These are phyloP conservation scores for Leccinum ponderosum DNA, from an alignment of 1,284 basidiomycete genomes.

Conservation along the genomic window DNA sequence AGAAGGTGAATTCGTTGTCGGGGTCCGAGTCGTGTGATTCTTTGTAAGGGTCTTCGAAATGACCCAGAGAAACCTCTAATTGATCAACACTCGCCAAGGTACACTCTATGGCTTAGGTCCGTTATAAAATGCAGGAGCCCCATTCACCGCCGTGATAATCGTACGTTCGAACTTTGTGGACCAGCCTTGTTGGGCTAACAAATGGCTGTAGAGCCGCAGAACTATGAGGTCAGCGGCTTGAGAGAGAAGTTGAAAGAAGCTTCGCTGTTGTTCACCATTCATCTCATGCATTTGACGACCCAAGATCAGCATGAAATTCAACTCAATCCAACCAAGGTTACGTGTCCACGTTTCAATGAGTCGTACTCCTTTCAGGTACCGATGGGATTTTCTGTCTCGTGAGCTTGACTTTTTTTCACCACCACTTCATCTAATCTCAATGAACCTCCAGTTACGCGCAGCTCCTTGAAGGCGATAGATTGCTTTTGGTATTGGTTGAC, in stretches of 20 bases:
- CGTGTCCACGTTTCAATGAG: constrained; percentile 36
- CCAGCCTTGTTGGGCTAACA: neutral
- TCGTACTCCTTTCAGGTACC: constrained; percentile 39
- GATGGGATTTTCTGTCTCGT: constrained; percentile 38
- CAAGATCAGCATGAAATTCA: constrained; percentile 46
- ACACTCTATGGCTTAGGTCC: constrained; percentile 4
- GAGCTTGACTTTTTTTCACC: constrained; percentile 13
- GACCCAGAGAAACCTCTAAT: neutral
- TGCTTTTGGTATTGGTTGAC: constrained; percentile 44
- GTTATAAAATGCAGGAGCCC: constrained; percentile 1
- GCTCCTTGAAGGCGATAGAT: constrained; percentile 38
- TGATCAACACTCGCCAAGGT: too few species aligned
- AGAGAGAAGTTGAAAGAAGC: constrained; percentile 25
- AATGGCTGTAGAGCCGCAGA: constrained; percentile 10
- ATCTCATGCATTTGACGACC: constrained; percentile 40
- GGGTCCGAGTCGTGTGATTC: constrained; percentile 18
- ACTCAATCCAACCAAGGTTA: constrained; percentile 39
- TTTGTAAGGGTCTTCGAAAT: constrained; percentile 14
- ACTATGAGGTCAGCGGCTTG: constrained; percentile 20
- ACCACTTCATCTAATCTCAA: neutral
- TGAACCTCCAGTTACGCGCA: constrained; percentile 34
- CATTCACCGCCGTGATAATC: neutral
- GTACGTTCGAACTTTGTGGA: constrained; percentile 1
- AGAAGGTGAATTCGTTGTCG: constrained; percentile 24
- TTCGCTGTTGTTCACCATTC: constrained; percentile 37